Evolutionary conservation across 495 filamentous ascomycete genomes (phyloP), one percentile per base, ranked within the genome.

Genomic region (Lasiosphaeria ovina): DNA sequence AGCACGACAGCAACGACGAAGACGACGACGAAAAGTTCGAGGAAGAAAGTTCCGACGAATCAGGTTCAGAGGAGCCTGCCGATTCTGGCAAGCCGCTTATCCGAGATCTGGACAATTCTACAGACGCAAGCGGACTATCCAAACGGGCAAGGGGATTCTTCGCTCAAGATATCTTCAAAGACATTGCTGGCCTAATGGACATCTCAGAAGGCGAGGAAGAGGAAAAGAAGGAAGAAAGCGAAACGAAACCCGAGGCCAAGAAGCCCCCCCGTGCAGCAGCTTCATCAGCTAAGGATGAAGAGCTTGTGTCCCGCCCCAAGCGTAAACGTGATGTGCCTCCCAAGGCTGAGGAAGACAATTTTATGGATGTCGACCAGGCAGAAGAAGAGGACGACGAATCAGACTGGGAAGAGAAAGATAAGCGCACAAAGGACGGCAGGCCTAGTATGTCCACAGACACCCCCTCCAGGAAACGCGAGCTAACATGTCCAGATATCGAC

Each of bases 121-220:
- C 64, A 35, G 78, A 76, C 52, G 66, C 72, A 33, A 76, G 76
- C 9, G 84, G 82, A 5, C 79, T 98, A 8, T 93, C 91, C 8
- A 93, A 89, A 70, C 84, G 89, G 58, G 94, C 94, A 16, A 80
- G 86, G 6, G 77, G 88, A 54, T 99, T 99, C 76, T 99, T 99
- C 68, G 88, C 89, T 61, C 95, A 98, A 67, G 95, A 96, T 62
- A 89, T 98, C 57, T 98, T 99, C 78, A 87, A 92, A 63, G 88
- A 83, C 35, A 84, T 98, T 61, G 84, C 80, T 14, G 88, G 79
- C 3, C 68, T 87, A 11, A 73, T 82, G 31, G 79, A 81, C 34
- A 82, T 40, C 6, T 24, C 24, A 24, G 64, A 68, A 14, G 72
- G 72, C 0, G 73, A 74, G 48, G 77, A 71, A 3, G 74, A 82